phyloP scores from a whole-genome alignment of 129 eudicot species.

The Lactuca sativa region DNA sequence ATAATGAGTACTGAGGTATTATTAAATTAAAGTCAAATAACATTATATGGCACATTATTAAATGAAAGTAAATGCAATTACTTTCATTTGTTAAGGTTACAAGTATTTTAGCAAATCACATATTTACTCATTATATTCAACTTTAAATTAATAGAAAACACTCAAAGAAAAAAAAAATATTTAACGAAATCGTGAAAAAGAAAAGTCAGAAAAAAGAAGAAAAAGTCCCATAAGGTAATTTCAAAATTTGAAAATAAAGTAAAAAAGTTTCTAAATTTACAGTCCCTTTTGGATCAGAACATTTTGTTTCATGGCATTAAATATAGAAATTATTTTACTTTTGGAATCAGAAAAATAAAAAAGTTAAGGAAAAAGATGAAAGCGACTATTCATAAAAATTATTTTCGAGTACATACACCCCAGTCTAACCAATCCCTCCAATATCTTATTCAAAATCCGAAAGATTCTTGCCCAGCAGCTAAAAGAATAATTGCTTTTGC shows the following conservation, averaged over 20 bases:
- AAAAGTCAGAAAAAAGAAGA: not conserved
- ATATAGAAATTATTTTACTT: slow-evolving; percentile 11
- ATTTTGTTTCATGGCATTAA: not conserved
- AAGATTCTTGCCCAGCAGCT: slow-evolving; percentile 25
- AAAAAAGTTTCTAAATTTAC: not conserved
- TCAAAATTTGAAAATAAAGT: slow-evolving; percentile 31
- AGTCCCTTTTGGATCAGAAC: not conserved
- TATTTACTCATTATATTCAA: not conserved
- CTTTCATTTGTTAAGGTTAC: no score
- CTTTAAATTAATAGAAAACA: not conserved
- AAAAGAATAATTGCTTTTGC: slow-evolving; percentile 26
- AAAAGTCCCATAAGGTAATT: not conserved
- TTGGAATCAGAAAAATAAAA: not conserved
- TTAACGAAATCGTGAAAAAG: not conserved
- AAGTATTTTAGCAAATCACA: not conserved
- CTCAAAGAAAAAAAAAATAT: not conserved
- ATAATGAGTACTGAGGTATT: no score
- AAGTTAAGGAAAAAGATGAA: slow-evolving; percentile 27
- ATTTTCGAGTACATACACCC: slow-evolving; percentile 21
- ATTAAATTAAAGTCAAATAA: no score
- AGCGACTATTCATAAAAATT: slow-evolving; percentile 34
- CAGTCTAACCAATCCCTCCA: slow-evolving; percentile 17
- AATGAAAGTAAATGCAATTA: no score
- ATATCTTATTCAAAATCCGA: slow-evolving; percentile 27
- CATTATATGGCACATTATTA: no score